Conservation (phyloP, 257 asterid genomes). For the Fraxinus americana region DNA sequence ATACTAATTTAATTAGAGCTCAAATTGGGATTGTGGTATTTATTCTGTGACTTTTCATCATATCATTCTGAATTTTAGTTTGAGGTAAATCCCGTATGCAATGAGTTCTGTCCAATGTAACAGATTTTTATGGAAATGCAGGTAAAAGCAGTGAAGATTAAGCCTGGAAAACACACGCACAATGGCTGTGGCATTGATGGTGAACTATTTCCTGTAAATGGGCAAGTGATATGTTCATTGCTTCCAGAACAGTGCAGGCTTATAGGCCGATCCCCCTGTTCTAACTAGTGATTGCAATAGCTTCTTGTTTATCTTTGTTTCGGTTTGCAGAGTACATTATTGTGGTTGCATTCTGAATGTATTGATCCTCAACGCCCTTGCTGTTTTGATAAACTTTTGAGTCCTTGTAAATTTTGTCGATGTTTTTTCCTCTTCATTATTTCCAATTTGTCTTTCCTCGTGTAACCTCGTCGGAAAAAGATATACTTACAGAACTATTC, state of each 20-base stretch:
- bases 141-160: constrained; percentile 90
- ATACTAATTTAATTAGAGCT: no score
- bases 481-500: no score
- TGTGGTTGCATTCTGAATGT: constrained; percentile 10
- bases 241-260: constrained; percentile 98
- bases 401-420: constrained; percentile 42
- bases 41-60: constrained; percentile 2
- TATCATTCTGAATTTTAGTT: background rate
- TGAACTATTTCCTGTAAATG: constrained; percentile 83
- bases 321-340: constrained; percentile 5
- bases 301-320: constrained; percentile 16
- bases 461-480: constrained; percentile 22
- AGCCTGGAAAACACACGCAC: constrained; percentile 82
- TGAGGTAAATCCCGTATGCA: background rate
- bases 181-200: constrained; percentile 96
- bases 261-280: constrained; percentile 64
- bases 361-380: background rate
- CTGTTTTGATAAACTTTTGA: constrained; percentile 25
- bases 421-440: constrained; percentile 32
- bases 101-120: background rate
- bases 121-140: constrained; percentile 34
- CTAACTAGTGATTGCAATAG: constrained; percentile 44
- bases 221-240: constrained; percentile 73
- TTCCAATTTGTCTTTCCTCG: constrained; percentile 28
- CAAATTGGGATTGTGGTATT: background rate